Conservation (phyloP, 2,329 filamentous ascomycete species). For the Cladobotryum mycophilum region DNA sequence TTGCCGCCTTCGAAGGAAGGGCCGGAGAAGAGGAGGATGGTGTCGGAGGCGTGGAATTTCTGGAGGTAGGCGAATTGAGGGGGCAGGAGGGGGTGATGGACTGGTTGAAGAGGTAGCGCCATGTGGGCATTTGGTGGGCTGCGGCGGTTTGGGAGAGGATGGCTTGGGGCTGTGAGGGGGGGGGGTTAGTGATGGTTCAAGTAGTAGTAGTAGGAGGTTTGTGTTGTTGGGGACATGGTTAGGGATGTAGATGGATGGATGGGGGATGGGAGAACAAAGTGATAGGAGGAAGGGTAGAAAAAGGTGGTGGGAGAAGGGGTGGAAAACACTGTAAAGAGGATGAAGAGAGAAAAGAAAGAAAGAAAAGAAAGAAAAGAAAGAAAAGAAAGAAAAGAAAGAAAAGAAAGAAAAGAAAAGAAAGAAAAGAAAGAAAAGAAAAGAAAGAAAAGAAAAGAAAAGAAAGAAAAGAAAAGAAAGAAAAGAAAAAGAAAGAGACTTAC, state of each 20-base stretch:
- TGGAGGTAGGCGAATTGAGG: constrained; percentile 17
- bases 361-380: no score
- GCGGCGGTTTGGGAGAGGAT: constrained; percentile 19
- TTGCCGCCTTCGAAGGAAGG: constrained; percentile 13
- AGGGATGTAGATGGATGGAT: no score
- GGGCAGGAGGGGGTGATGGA: constrained; percentile 17
- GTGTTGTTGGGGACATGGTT: no score
- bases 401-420: no score
- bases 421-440: no score
- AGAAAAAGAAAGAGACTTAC: constrained; percentile 19
- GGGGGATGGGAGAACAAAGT: not conserved
- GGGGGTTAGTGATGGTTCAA: constrained; percentile 1
- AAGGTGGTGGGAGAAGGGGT: not conserved
- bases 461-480: no score
- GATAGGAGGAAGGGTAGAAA: not conserved
- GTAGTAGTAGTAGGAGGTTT: no score
- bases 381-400: no score
- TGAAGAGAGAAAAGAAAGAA: no score
- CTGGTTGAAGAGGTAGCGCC: constrained; percentile 23
- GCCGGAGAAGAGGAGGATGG: constrained; percentile 18
- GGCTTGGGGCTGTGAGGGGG: constrained; percentile 16
- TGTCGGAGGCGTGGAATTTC: constrained; percentile 23
- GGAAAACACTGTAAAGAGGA: no score
- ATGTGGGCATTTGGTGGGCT: constrained; percentile 15
- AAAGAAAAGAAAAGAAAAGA: no score